These are phyloP conservation scores for Ceratocystis diversiconidia DNA, from an alignment of 2,329 filamentous ascomycete genomes.

Conservation along the genomic window DNA sequence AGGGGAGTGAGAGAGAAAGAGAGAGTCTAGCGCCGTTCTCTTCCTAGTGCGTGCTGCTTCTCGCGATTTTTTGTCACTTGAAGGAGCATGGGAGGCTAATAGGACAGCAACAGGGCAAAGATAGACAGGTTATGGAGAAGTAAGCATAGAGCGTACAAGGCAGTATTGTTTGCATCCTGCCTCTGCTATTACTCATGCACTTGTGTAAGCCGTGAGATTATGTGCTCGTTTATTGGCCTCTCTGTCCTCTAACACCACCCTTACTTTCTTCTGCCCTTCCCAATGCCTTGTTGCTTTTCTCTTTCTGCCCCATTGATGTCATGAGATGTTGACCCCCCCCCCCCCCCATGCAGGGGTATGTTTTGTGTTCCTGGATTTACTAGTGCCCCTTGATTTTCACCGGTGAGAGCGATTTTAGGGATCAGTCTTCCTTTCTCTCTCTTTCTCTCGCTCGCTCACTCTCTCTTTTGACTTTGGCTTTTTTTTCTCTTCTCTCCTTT, in stretches of 20 bases:
- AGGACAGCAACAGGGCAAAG: too few species aligned
- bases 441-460: not conserved
- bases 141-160: too few species aligned
- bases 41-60: not conserved
- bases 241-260: not conserved
- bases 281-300: not conserved
- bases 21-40: not conserved
- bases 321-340: not conserved
- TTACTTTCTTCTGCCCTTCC: not conserved
- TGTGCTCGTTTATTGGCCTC: too few species aligned
- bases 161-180: too few species aligned
- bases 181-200: too few species aligned
- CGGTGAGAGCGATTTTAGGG: not conserved
- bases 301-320: not conserved
- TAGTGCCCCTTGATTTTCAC: not conserved
- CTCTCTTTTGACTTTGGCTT: not conserved
- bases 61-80: not conserved
- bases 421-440: not conserved
- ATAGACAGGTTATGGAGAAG: too few species aligned
- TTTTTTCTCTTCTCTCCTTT: not conserved
- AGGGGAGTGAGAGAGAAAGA: not conserved
- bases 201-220: too few species aligned
- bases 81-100: too few species aligned
- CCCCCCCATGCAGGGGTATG: not conserved
- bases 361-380: conserved; percentile 9